A percentile compares a stretch with the other conserved stretches of the same genome.
These are phyloP conservation scores for Mrakiaceae sp. DNA, from an alignment of 1,284 basidiomycete genomes.

Conservation along the genomic window DNA sequence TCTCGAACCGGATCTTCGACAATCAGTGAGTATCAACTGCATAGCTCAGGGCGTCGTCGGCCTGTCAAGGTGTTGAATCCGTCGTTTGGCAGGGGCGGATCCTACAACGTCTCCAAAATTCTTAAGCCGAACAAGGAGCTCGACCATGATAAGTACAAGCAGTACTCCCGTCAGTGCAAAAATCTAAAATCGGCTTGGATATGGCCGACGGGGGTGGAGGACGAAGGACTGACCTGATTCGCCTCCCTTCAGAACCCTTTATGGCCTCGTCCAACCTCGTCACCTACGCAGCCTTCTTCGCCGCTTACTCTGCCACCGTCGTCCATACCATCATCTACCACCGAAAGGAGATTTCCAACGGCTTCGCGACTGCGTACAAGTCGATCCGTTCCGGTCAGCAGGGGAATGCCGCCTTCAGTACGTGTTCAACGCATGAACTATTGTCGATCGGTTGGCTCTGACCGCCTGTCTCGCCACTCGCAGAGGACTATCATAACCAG, in stretches of 20 bases:
- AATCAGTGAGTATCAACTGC: neutral
- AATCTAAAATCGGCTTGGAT: too few species aligned
- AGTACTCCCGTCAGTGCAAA: constrained; percentile 33
- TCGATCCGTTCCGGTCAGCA: constrained; percentile 19
- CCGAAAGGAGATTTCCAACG: constrained; percentile 33
- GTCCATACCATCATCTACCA: constrained; percentile 36
- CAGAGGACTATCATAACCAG: constrained; percentile 27
- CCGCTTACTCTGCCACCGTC: constrained; percentile 23
- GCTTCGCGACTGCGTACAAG: constrained; percentile 28
- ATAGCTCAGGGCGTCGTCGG: neutral
- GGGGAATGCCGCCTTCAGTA: constrained; percentile 21
- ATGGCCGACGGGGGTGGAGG: too few species aligned
- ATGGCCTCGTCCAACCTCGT: constrained; percentile 26
- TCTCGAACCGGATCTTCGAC: constrained; percentile 19
- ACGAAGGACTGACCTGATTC: too few species aligned
- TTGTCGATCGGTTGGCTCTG: neutral
- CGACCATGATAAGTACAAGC: constrained; percentile 62
- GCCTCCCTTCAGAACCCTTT: constrained; percentile 20
- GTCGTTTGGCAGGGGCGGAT: constrained; percentile 17
- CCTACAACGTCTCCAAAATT: constrained; percentile 30
- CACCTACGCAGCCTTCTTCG: constrained; percentile 28
- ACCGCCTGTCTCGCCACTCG: neutral
- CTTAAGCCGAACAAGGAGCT: constrained; percentile 40
- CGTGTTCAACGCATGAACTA: constrained; percentile 45
- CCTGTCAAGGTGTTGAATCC: neutral